These are phyloP conservation scores for Saccharomycopsis vini DNA, from an alignment of 805 yeast species.

Conservation along the genomic window DNA sequence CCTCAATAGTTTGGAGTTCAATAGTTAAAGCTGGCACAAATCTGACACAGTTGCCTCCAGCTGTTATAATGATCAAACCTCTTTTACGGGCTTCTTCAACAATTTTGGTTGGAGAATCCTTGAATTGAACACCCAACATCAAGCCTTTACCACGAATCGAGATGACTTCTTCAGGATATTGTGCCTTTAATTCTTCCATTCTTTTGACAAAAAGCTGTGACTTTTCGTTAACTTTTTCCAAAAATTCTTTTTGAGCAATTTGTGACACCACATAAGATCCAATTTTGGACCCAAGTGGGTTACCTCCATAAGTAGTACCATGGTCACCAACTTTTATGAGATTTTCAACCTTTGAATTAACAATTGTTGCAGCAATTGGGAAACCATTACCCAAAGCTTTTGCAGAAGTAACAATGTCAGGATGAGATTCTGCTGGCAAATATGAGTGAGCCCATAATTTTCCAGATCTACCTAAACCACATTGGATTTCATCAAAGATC, in stretches of 20 bases:
- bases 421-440: slow-evolving; percentile 74
- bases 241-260: slow-evolving; percentile 52
- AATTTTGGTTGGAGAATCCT: slow-evolving; percentile 51
- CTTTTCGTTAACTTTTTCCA: slow-evolving; percentile 50
- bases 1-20: slow-evolving; percentile 53
- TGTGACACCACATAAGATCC: slow-evolving; percentile 68
- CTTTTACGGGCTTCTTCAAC: slow-evolving; percentile 62
- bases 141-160: slow-evolving; percentile 86
- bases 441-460: slow-evolving; percentile 84
- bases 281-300: slow-evolving; percentile 81
- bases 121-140: slow-evolving; percentile 74
- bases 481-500: slow-evolving; percentile 92
- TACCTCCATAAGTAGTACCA: slow-evolving; percentile 97
- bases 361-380: slow-evolving; percentile 92
- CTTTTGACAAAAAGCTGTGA: slow-evolving; percentile 47
- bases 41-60: slow-evolving; percentile 86
- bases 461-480: slow-evolving; percentile 93
- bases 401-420: slow-evolving; percentile 90
- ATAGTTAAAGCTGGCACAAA: slow-evolving; percentile 89
- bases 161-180: slow-evolving; percentile 51
- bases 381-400: slow-evolving; percentile 95
- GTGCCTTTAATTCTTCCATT: slow-evolving; percentile 40
- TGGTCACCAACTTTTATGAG: slow-evolving; percentile 85
- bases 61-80: slow-evolving; percentile 80
- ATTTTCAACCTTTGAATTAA: slow-evolving; percentile 68